A percentile compares a stretch with the other conserved stretches of the same genome.
phyloP scores from a whole-genome alignment of 2,329 filamentous ascomycete species.

The Claviceps quebecensis region DNA sequence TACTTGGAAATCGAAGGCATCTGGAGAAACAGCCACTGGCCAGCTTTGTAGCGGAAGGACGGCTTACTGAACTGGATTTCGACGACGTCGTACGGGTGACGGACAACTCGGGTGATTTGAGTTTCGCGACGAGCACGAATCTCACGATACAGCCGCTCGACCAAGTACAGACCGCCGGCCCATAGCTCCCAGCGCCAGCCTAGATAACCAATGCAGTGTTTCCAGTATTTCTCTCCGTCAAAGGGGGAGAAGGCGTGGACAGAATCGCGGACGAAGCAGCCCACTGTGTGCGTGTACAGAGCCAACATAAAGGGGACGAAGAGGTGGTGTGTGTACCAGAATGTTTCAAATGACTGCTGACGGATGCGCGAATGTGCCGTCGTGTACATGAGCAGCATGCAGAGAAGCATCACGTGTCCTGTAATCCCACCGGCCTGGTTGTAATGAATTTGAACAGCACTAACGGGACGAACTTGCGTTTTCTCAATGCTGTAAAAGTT shows the following conservation, averaged over 20 bases:
- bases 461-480: conserved; percentile 63
- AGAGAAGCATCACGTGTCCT: conserved; percentile 95
- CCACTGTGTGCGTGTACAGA: conserved; percentile 89
- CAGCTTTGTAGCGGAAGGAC: conserved; percentile 94
- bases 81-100: conserved; percentile 92
- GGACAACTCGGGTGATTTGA: conserved; percentile 83
- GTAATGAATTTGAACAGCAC: conserved; percentile 85
- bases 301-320: conserved; percentile 90
- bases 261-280: conserved; percentile 89
- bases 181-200: conserved; percentile 96
- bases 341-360: conserved; percentile 94
- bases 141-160: conserved; percentile 84
- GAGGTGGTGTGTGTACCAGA: conserved; percentile 99
- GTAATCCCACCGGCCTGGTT: conserved; percentile 80
- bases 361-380: conserved; percentile 86
- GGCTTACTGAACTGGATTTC: conserved; percentile 96
- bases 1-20: conserved; percentile 75
- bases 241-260: conserved; percentile 64
- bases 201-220: conserved; percentile 85
- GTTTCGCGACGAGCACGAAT: conserved; percentile 71
- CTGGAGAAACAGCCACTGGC: conserved; percentile 96
- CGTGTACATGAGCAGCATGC: conserved; percentile 97
- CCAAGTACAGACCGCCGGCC: conserved; percentile 71
- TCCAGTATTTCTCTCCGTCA: conserved; percentile 69
- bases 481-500: conserved; percentile 97